Conservation (phyloP, 192 early-diverging fungal species). For the Linnemannia zychae region DNA sequence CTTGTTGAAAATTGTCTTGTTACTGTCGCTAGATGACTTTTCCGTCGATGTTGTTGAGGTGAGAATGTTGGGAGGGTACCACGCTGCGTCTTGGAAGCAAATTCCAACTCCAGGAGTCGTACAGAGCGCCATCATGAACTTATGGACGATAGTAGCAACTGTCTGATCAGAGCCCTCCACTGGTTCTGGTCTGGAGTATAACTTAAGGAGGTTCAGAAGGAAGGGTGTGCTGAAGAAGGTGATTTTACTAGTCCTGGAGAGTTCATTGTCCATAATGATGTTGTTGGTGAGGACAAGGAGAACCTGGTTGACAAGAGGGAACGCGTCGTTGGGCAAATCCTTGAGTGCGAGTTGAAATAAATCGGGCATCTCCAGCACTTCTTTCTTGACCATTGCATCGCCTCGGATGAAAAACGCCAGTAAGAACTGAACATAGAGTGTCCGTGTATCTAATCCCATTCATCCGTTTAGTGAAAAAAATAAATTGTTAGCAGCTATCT, state of each 20-base stretch:
- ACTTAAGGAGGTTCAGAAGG: slow-evolving; percentile 71
- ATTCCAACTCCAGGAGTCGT: slow-evolving; percentile 79
- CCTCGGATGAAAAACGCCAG: slow-evolving; percentile 83
- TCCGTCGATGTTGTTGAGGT: slow-evolving; percentile 23
- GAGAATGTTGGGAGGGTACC: slow-evolving; percentile 73
- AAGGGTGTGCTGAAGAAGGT: slow-evolving; percentile 80
- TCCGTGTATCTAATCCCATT: slow-evolving; percentile 76
- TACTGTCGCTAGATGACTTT: slow-evolving; percentile 37
- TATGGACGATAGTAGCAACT: slow-evolving; percentile 72
- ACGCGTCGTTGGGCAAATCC: slow-evolving; percentile 75
- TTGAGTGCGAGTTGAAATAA: slow-evolving; percentile 76
- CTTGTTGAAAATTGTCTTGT: slow-evolving; percentile 67
- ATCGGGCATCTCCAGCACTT: slow-evolving; percentile 81
- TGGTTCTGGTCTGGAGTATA: slow-evolving; percentile 67
- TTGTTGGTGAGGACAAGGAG: slow-evolving; percentile 67
- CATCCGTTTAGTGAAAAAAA: background rate
- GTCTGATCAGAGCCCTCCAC: slow-evolving; percentile 58
- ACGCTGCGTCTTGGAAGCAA: slow-evolving; percentile 81
- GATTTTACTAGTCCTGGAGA: slow-evolving; percentile 70
- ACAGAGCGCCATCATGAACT: slow-evolving; percentile 81
- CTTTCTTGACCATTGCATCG: slow-evolving; percentile 76
- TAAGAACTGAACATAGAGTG: slow-evolving; percentile 80
- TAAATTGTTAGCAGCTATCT: background rate
- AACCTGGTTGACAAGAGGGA: slow-evolving; percentile 67
- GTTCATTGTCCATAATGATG: slow-evolving; percentile 74